These are phyloP conservation scores for Coniosporium apollinis DNA, from an alignment of 495 filamentous ascomycete species.

Conservation along the genomic window DNA sequence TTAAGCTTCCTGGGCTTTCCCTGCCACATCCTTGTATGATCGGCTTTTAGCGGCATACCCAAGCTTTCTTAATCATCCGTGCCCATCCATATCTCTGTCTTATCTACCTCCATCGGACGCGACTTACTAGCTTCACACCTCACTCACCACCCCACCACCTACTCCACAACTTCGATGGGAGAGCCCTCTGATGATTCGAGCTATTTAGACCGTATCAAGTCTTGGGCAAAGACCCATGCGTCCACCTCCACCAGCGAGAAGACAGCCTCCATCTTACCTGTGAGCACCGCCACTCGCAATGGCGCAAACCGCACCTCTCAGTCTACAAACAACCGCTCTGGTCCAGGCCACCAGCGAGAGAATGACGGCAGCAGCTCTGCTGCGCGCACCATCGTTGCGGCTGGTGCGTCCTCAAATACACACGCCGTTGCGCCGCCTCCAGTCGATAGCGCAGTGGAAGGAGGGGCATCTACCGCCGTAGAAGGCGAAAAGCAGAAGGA, in stretches of 20 bases:
- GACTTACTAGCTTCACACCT: no score
- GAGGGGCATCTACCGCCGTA: constrained; percentile 34
- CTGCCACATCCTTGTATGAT: no score
- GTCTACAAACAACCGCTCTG: neutral
- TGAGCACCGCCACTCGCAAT: constrained; percentile 4
- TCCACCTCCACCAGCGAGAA: constrained; percentile 5
- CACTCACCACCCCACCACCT: neutral
- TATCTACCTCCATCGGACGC: no score
- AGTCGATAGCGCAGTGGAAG: constrained; percentile 29
- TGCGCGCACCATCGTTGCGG: constrained; percentile 19
- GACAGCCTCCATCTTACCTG: neutral
- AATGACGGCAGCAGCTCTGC: constrained; percentile 8
- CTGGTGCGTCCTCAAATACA: constrained; percentile 17
- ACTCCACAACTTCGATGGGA: constrained; percentile 38
- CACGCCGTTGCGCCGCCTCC: constrained; percentile 34
- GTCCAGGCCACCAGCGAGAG: constrained; percentile 6
- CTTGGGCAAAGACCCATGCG: constrained; percentile 41
- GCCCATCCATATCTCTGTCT: no score
- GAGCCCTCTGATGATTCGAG: constrained; percentile 37
- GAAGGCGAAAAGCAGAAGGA: constrained; percentile 24
- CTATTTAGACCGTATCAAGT: constrained; percentile 41
- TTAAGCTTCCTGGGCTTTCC: no score
- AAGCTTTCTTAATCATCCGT: no score
- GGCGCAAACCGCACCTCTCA: constrained; percentile 5
- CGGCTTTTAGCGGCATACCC: no score